phyloP scores from a whole-genome alignment of 305 asterid genomes.

The Solanum aculeatissimum region DNA sequence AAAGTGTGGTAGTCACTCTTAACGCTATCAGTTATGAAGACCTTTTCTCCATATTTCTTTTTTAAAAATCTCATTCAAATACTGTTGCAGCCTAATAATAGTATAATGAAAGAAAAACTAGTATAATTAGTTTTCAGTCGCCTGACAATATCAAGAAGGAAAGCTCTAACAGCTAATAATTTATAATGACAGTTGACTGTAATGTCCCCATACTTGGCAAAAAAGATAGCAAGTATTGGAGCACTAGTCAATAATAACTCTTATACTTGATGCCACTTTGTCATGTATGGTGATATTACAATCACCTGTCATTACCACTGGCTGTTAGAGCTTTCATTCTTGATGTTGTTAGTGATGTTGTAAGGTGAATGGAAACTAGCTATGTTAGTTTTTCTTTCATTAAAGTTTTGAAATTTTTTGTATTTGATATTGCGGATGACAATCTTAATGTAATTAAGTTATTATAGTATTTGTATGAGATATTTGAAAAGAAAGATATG shows the following conservation, averaged over 20 bases:
- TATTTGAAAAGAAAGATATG: conserved; percentile 7
- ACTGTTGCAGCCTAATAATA: conserved; percentile 19
- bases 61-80: conserved; percentile 8
- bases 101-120: conserved; percentile 13
- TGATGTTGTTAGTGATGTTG: conserved; percentile 16
- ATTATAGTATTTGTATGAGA: conserved; percentile 8
- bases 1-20: neutral
- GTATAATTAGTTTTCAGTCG: conserved; percentile 8
- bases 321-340: conserved; percentile 20
- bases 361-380: conserved; percentile 6
- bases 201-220: conserved; percentile 33
- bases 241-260: neutral
- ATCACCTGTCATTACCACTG: conserved; percentile 18
- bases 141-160: conserved; percentile 25
- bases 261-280: conserved; percentile 22
- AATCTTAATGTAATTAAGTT: conserved; percentile 27
- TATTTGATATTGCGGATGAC: conserved; percentile 17
- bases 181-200: conserved; percentile 20
- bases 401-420: conserved; percentile 16
- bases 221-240: conserved; percentile 22
- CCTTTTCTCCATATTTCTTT: conserved; percentile 2
- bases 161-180: conserved; percentile 13
- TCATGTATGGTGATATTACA: conserved; percentile 25
- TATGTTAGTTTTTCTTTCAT: conserved; percentile 10
- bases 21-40: neutral